A percentile compares a stretch with the other conserved stretches of the same genome.
These are phyloP conservation scores for Apophysomyces elegans DNA, from an alignment of 371 early-diverging fungal genomes.

Conservation along the genomic window DNA sequence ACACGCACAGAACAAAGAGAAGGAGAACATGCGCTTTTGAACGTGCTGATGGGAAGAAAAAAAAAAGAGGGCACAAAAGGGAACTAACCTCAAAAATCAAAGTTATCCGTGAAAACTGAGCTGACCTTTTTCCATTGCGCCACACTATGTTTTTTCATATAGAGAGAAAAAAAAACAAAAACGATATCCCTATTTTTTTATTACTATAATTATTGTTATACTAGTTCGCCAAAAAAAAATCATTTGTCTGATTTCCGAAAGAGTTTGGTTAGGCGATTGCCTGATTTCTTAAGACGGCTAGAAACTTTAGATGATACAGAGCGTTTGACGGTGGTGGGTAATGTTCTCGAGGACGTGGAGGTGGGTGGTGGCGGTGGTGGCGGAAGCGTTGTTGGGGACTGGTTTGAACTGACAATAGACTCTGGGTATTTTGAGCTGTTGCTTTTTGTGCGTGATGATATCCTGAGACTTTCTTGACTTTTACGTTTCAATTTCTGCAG, in stretches of 20 bases:
- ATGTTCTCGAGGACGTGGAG: not conserved
- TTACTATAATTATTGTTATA: not conserved
- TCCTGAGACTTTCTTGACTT: conserved; percentile 4
- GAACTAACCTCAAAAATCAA: too few relatives aligned
- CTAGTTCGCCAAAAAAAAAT: too few relatives aligned
- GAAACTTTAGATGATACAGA: conserved; percentile 3
- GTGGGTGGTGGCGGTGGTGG: conserved; percentile 1
- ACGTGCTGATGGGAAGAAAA: too few relatives aligned
- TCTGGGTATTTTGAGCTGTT: not conserved
- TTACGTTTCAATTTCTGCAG: not conserved
- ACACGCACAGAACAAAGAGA: too few relatives aligned
- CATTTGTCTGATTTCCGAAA: conserved; percentile 2
- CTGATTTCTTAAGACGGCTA: conserved; percentile 9
- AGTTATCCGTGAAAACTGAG: too few relatives aligned
- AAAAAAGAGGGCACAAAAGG: too few relatives aligned
- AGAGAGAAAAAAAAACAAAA: not conserved
- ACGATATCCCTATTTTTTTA: too few relatives aligned
- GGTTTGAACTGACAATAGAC: not conserved
- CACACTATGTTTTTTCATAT: not conserved
- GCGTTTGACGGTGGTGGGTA: not conserved
- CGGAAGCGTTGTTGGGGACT: not conserved
- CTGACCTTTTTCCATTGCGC: too few relatives aligned
- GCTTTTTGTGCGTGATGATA: not conserved
- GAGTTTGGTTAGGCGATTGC: conserved; percentile 3
- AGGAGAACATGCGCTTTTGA: too few relatives aligned